Percentiles rank a stretch among this genome's conserved stretches.
These are phyloP conservation scores for Rhamnella rubrinervis DNA, from an alignment of 331 rosid genomes.

Conservation along the genomic window DNA sequence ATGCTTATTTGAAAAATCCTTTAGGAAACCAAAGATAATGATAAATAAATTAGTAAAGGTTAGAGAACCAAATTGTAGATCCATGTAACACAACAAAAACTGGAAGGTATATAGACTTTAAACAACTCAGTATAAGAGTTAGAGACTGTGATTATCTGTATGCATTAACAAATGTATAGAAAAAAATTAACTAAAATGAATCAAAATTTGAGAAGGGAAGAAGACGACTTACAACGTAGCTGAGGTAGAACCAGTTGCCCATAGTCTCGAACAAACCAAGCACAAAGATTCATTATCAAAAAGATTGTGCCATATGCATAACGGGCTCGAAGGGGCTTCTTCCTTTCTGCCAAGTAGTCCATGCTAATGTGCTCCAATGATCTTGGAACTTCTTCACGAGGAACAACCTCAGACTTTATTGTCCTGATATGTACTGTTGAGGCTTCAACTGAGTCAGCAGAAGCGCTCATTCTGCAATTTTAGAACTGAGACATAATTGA, in stretches of 20 bases:
- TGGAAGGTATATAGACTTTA: too few relatives aligned
- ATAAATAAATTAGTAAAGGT: too few relatives aligned
- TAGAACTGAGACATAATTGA: background rate
- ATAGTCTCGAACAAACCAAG: constrained; percentile 93
- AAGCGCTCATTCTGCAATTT: constrained; percentile 52
- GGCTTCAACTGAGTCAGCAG: constrained; percentile 34
- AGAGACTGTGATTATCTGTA: too few relatives aligned
- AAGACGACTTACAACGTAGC: constrained; percentile 53
- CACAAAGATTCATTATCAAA: constrained; percentile 61
- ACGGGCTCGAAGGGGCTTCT: constrained; percentile 56
- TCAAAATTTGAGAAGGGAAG: background rate
- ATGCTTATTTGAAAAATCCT: too few relatives aligned
- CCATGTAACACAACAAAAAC: too few relatives aligned
- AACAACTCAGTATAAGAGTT: too few relatives aligned
- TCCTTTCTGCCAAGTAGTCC: constrained; percentile 48
- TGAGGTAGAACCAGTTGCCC: constrained; percentile 57
- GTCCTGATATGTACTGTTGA: constrained; percentile 14
- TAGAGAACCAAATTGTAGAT: too few relatives aligned
- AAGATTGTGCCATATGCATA: constrained; percentile 62
- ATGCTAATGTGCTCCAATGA: constrained; percentile 33
- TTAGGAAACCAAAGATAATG: too few relatives aligned
- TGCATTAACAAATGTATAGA: too few relatives aligned
- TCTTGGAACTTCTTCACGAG: constrained; percentile 27
- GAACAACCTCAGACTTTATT: constrained; percentile 23
- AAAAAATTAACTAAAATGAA: background rate